Conservation (phyloP, 768 basidiomycete species). For the Lentinula aciculospora region DNA sequence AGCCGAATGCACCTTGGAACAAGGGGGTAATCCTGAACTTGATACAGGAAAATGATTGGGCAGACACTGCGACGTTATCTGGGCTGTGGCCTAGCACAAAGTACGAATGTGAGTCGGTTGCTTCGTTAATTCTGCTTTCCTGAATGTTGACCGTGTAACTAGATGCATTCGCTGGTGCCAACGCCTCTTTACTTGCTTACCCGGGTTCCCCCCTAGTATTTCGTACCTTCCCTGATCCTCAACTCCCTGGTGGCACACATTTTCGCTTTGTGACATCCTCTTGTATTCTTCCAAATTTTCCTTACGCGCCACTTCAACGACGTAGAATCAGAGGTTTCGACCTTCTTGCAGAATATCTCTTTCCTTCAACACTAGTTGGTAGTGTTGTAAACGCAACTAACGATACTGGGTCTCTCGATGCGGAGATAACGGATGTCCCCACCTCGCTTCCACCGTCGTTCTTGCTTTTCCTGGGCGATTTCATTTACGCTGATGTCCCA, state of each 20-base stretch:
- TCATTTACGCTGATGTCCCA: conserved; percentile 73
- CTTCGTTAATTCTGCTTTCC: not conserved
- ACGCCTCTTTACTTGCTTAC: conserved; percentile 43
- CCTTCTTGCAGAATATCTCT: conserved; percentile 51
- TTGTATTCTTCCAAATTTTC: conserved; percentile 69
- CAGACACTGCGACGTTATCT: conserved; percentile 42
- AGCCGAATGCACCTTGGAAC: conserved; percentile 36
- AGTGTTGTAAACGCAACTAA: not conserved
- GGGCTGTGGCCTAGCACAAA: conserved; percentile 64
- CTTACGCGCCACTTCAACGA: conserved; percentile 52
- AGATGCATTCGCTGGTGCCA: conserved; percentile 39
- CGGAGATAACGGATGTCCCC: not conserved
- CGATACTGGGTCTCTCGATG: not conserved
- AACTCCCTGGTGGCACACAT: conserved; percentile 42
- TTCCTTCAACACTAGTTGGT: conserved; percentile 14
- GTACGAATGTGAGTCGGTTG: conserved; percentile 66
- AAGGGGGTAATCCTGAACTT: conserved; percentile 48
- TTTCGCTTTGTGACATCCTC: conserved; percentile 69
- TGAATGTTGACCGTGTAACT: conserved; percentile 4
- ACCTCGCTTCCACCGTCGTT: conserved; percentile 40
- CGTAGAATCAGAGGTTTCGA: conserved; percentile 60
- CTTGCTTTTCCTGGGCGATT: conserved; percentile 67
- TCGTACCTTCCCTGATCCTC: conserved; percentile 71
- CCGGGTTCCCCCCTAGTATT: conserved; percentile 50
- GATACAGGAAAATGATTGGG: conserved; percentile 48